Conservation (phyloP, 1,284 basidiomycete species). For the Volvariella surrecta region DNA sequence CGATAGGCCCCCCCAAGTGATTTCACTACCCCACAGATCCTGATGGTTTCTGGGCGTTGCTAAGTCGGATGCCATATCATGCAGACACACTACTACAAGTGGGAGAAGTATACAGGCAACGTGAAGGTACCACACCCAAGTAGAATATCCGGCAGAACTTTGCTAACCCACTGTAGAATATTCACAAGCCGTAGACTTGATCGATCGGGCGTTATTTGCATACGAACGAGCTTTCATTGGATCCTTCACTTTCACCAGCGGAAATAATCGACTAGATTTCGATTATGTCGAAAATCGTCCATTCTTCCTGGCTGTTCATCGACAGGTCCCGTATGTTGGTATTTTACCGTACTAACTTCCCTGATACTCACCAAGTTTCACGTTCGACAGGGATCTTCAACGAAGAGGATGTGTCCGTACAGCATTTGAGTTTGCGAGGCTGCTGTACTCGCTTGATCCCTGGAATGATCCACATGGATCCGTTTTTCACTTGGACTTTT, state of each 20-base stretch:
- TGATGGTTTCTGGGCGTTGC: conserved; percentile 51
- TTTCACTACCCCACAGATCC: conserved; percentile 45
- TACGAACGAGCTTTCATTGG: conserved; percentile 85
- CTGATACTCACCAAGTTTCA: neutral
- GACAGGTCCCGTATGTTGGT: conserved; percentile 59
- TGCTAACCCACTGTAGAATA: conserved; percentile 44
- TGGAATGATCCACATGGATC: conserved; percentile 81
- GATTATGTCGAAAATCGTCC: conserved; percentile 79
- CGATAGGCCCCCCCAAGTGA: conserved; percentile 1
- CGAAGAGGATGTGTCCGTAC: conserved; percentile 84
- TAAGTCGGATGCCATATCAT: conserved; percentile 69
- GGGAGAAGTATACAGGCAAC: conserved; percentile 75
- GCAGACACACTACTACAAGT: conserved; percentile 87
- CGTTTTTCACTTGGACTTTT: conserved; percentile 76
- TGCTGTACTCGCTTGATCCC: conserved; percentile 78
- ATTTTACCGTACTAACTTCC: neutral
- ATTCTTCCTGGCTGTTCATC: conserved; percentile 75
- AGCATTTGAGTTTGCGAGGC: conserved; percentile 80
- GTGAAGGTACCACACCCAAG: no score
- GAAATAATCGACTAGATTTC: conserved; percentile 80
- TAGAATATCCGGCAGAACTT: no score
- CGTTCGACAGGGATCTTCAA: conserved; percentile 52
- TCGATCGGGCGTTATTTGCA: conserved; percentile 81
- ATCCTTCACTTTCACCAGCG: conserved; percentile 74
- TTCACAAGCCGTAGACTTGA: conserved; percentile 75